Conservation (phyloP, 2,329 filamentous ascomycete genomes). For the Mollisiaceae sp. region DNA sequence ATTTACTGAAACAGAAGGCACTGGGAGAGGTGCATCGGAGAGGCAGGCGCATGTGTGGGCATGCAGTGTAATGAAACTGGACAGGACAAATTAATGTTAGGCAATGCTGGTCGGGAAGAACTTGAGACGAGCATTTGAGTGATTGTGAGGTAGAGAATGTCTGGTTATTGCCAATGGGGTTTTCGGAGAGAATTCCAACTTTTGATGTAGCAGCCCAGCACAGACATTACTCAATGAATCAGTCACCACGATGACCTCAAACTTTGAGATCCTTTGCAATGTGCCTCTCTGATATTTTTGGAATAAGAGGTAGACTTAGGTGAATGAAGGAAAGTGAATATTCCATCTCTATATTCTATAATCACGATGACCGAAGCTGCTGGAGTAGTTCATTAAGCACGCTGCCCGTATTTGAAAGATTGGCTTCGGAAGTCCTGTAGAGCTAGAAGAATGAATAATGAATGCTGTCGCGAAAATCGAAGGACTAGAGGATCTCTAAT, state of each 20-base stretch:
- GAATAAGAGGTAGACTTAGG: background rate
- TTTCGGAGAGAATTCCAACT: too few species aligned
- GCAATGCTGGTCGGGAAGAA: too few species aligned
- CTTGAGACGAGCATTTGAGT: too few species aligned
- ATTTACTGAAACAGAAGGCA: background rate
- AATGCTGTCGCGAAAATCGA: conserved; percentile 27
- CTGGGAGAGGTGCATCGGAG: background rate
- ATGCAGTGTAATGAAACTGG: too few species aligned
- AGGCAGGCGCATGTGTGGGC: background rate
- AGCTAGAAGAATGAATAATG: conserved; percentile 50
- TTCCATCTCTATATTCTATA: background rate
- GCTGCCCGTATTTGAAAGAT: conserved; percentile 55
- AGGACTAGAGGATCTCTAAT: conserved; percentile 18
- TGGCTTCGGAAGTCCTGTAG: conserved; percentile 64
- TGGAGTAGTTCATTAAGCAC: conserved; percentile 42
- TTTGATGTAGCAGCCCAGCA: too few species aligned
- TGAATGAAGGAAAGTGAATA: background rate
- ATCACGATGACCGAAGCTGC: conserved; percentile 22
- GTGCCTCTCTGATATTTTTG: background rate
- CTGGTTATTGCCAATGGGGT: background rate
- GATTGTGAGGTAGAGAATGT: background rate
- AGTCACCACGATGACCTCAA: background rate
- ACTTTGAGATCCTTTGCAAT: background rate
- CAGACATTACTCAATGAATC: too few species aligned
- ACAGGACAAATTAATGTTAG: too few species aligned